Percentiles rank a stretch among this genome's conserved stretches.
phyloP scores from a whole-genome alignment of 2,329 filamentous ascomycete genomes.

The Microsporum audouinii region DNA sequence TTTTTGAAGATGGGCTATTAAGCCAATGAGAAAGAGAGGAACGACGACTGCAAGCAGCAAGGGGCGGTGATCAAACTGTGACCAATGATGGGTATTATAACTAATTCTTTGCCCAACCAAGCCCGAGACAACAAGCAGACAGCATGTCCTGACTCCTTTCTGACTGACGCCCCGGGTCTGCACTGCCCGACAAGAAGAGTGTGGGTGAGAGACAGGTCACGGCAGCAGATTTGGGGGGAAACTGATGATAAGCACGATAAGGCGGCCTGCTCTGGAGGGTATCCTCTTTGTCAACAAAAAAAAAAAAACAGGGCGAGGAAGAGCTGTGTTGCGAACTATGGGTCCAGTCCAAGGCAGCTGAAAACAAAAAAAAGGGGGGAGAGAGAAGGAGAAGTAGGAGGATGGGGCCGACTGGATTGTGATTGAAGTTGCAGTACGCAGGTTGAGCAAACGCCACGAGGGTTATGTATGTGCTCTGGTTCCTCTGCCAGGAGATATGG shows the following conservation, averaged over 20 bases:
- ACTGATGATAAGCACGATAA: background rate
- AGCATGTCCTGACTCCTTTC: background rate
- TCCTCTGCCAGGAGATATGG: background rate
- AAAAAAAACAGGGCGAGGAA: background rate
- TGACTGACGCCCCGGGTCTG: background rate
- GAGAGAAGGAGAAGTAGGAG: background rate
- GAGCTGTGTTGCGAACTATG: background rate
- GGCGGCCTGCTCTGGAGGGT: background rate
- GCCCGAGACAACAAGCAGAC: background rate
- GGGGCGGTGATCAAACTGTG: background rate
- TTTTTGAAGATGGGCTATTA: background rate
- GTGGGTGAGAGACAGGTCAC: background rate
- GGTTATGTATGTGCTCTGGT: background rate
- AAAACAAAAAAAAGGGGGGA: background rate
- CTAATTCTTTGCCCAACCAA: background rate
- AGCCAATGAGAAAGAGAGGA: background rate
- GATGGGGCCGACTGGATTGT: background rate
- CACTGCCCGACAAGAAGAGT: background rate
- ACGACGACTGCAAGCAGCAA: background rate
- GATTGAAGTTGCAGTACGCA: conserved; percentile 1
- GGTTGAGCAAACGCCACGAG: background rate
- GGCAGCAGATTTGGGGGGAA: background rate
- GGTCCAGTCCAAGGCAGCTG: background rate
- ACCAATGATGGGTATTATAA: background rate
- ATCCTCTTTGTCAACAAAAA: background rate